These are phyloP conservation scores for Globisporangium carolinianum DNA, from an alignment of 352 stramenopile species.

Conservation along the genomic window DNA sequence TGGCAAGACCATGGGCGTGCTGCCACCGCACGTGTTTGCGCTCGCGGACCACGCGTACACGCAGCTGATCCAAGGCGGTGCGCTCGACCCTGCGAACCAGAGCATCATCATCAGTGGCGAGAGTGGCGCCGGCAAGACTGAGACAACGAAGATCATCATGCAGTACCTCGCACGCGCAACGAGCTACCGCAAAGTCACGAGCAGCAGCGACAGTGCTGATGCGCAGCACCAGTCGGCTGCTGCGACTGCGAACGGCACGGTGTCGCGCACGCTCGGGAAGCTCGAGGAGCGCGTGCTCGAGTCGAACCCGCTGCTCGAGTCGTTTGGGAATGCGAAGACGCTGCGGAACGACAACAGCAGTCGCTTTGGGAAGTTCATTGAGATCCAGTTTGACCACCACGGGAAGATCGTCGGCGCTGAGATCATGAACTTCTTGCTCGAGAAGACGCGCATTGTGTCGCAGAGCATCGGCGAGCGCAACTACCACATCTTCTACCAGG, in stretches of 20 bases:
- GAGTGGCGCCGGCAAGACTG: conserved; percentile 86
- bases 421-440: conserved; percentile 89
- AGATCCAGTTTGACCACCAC: conserved; percentile 93
- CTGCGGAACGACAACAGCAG: conserved; percentile 96
- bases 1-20: conserved; percentile 63
- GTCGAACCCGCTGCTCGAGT: conserved; percentile 86
- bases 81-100: conserved; percentile 80
- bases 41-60: conserved; percentile 86
- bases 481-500: conserved; percentile 98
- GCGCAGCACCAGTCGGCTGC: conserved; percentile 29
- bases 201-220: conserved; percentile 9
- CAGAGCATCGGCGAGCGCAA: conserved; percentile 91
- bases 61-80: conserved; percentile 80
- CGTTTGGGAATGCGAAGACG: conserved; percentile 91
- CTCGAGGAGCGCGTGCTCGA: conserved; percentile 84
- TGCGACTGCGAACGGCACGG: conserved; percentile 59
- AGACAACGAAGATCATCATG: conserved; percentile 92
- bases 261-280: conserved; percentile 87
- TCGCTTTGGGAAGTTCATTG: conserved; percentile 97
- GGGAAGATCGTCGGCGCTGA: conserved; percentile 87
- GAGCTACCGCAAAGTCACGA: conserved; percentile 51
- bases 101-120: conserved; percentile 92
- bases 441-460: conserved; percentile 88
- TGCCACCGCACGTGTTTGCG: conserved; percentile 89
- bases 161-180: conserved; percentile 80